Conservation (phyloP, 345 rosid genomes). For the Geranium brycei region DNA sequence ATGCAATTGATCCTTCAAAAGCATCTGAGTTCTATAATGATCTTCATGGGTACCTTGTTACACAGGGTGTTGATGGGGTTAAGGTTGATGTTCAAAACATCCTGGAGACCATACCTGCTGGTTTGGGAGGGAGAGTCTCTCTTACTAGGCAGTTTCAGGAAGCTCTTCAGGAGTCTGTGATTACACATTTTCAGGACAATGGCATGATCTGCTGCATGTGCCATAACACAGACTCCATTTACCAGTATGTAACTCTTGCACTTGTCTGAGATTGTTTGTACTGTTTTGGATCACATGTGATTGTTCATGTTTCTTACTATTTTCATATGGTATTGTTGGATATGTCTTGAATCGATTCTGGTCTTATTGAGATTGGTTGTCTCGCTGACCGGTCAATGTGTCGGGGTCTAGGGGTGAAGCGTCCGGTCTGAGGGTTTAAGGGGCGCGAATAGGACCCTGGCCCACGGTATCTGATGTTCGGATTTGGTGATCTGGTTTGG, state of each 20-base stretch:
- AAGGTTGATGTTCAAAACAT: constrained; percentile 55
- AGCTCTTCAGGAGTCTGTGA: constrained; percentile 39
- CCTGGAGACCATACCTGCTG: constrained; percentile 30
- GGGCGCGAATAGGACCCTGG: too few relatives aligned
- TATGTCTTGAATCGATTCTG: too few relatives aligned
- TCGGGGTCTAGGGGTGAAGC: too few relatives aligned
- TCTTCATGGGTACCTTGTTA: constrained; percentile 38
- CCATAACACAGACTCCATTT: constrained; percentile 42
- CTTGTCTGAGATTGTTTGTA: too few relatives aligned
- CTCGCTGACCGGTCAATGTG: too few relatives aligned
- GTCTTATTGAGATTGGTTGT: too few relatives aligned
- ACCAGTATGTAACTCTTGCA: constrained; percentile 17
- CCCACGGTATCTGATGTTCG: too few relatives aligned
- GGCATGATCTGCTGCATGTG: constrained; percentile 53
- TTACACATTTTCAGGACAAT: constrained; percentile 34
- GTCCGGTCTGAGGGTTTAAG: too few relatives aligned
- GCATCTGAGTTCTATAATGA: constrained; percentile 38
- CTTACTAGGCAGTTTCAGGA: constrained; percentile 36
- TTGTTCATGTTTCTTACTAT: too few relatives aligned
- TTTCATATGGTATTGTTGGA: too few relatives aligned
- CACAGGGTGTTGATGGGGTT: constrained; percentile 41
- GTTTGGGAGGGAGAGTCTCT: constrained; percentile 32
- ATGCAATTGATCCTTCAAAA: constrained; percentile 29
- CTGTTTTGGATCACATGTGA: too few relatives aligned
- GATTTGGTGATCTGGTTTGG: too few relatives aligned